Conservation (phyloP, 352 stramenopile genomes). For the Globisporangium uncinulatum region DNA sequence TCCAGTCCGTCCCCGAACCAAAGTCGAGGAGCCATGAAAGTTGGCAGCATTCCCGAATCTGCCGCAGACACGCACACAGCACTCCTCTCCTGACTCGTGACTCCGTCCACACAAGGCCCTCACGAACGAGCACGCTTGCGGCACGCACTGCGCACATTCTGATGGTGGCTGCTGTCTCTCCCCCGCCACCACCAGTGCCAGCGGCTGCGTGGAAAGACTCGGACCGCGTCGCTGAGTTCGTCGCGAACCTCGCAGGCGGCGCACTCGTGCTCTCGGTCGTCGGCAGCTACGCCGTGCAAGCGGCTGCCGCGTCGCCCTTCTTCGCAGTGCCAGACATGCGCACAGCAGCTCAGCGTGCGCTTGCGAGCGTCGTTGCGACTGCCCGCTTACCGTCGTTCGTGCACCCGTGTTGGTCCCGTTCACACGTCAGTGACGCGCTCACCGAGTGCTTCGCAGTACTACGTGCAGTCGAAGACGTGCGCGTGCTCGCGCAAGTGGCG, state of each 20-base stretch:
- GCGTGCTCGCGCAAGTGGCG: constrained; percentile 26
- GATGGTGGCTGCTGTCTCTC: too few species aligned
- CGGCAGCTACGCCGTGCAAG: constrained; percentile 28
- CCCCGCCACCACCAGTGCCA: neutral
- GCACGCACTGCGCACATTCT: too few species aligned
- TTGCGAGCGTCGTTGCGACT: neutral
- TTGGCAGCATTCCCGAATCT: too few species aligned
- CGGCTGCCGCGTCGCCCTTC: constrained; percentile 19
- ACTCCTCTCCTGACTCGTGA: too few species aligned
- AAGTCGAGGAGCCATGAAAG: too few species aligned
- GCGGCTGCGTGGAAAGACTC: constrained; percentile 45
- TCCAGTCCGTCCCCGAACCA: too few species aligned
- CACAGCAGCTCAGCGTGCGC: constrained; percentile 6
- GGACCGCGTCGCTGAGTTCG: constrained; percentile 51
- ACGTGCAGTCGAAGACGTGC: constrained; percentile 23
- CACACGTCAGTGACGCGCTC: constrained; percentile 20
- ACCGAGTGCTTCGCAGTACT: constrained; percentile 29
- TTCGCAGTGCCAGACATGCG: constrained; percentile 24
- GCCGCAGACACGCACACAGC: too few species aligned
- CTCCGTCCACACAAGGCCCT: too few species aligned
- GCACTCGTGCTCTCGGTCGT: constrained; percentile 37
- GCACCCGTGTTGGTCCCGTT: constrained; percentile 13
- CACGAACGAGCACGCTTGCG: too few species aligned
- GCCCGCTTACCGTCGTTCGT: constrained; percentile 12
- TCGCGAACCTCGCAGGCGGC: constrained; percentile 54